Conservation (phyloP, 2,329 filamentous ascomycete species). For the Scleromitrula shiraiana region DNA sequence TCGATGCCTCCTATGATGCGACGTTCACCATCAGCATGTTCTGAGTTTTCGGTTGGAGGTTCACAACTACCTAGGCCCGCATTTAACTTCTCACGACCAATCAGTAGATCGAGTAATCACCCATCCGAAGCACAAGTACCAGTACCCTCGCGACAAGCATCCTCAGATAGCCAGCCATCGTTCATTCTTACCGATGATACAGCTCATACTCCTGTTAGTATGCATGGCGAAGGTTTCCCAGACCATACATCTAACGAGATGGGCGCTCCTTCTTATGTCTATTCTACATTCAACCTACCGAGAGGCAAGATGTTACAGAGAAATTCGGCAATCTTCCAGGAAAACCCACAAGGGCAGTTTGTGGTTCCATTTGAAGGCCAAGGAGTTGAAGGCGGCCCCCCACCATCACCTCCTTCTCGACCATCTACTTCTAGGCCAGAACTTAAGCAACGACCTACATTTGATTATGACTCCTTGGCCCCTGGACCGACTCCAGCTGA, state of each 20-base stretch:
- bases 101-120: constrained; percentile 60
- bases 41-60: constrained; percentile 63
- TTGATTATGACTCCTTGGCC: constrained; percentile 41
- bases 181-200: constrained; percentile 59
- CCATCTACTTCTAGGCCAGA: constrained; percentile 43
- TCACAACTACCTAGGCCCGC: constrained; percentile 58
- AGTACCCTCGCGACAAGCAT: constrained; percentile 52
- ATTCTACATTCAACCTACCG: constrained; percentile 77
- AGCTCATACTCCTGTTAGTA: constrained; percentile 62
- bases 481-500: constrained; percentile 36
- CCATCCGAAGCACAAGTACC: constrained; percentile 38
- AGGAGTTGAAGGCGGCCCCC: constrained; percentile 39
- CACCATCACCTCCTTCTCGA: constrained; percentile 53
- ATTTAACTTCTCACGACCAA: constrained; percentile 89
- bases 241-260: constrained; percentile 40
- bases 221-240: constrained; percentile 61
- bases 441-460: constrained; percentile 35
- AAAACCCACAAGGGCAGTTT: constrained; percentile 45
- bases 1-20: constrained; percentile 47
- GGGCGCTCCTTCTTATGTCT: constrained; percentile 68
- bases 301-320: constrained; percentile 73
- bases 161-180: constrained; percentile 55
- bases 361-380: constrained; percentile 37
- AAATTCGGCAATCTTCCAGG: constrained; percentile 50
- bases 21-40: constrained; percentile 77